Conservation (phyloP, 2,329 filamentous ascomycete species). For the Trichophyton equinum region DNA sequence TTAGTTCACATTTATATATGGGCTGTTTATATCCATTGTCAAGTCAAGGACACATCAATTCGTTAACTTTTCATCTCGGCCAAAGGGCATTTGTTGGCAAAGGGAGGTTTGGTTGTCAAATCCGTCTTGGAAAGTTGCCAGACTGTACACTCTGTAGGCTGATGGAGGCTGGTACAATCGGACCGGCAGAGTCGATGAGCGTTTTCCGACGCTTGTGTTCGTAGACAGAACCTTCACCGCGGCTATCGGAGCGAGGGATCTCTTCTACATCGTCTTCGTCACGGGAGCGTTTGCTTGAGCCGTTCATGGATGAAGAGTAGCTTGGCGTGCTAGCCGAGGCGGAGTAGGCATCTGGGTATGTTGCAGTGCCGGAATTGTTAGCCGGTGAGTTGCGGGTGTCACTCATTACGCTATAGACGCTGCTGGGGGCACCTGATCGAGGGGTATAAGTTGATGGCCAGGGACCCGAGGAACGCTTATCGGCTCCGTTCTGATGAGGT, state of each 20-base stretch:
- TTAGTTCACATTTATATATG: not conserved
- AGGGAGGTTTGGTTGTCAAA: not conserved
- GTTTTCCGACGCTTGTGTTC: conserved; percentile 70
- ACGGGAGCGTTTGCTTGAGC: conserved; percentile 48
- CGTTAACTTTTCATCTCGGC: not conserved
- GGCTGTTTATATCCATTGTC: not conserved
- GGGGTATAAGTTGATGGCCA: conserved; percentile 71
- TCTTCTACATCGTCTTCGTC: conserved; percentile 55
- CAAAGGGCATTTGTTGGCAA: not conserved
- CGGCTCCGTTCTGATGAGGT: conserved; percentile 62
- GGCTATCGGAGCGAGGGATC: conserved; percentile 51
- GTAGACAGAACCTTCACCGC: conserved; percentile 46
- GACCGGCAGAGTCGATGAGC: conserved; percentile 40
- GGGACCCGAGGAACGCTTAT: conserved; percentile 66
- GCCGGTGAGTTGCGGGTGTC: conserved; percentile 54
- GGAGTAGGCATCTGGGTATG: conserved; percentile 56
- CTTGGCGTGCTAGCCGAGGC: conserved; percentile 8
- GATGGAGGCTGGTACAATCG: conserved; percentile 9
- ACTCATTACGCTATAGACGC: conserved; percentile 79
- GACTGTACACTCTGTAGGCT: conserved; percentile 34
- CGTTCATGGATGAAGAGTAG: conserved; percentile 52
- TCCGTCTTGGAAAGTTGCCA: conserved; percentile 9
- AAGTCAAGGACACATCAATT: not conserved
- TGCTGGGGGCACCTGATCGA: conserved; percentile 57
- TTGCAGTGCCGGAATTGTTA: conserved; percentile 55